Base-by-base conservation (phyloP, 2,329 filamentous ascomycete genomes). In the Epichloe hybrida region DNA sequence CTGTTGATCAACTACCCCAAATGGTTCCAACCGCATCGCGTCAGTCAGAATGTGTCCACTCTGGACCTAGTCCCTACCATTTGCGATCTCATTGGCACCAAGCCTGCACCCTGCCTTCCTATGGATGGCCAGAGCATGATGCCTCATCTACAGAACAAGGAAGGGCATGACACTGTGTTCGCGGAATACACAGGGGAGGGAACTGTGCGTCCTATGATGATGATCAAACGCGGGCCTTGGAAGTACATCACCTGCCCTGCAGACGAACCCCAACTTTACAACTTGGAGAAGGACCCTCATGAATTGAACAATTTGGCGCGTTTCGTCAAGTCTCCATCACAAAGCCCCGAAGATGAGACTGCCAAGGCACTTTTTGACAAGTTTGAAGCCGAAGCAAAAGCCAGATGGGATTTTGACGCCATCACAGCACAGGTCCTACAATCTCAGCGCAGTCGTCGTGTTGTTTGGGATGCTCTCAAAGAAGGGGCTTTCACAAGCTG, bases 101-200 rank as follows among this genome's bases (percentile, higher is more conserved):
- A 84, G 60, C 74, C 88, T 1, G 73, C 83, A 20, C 73, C 78
- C 0, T 77, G 76, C 17, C 73, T 95, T n/a, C 88, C 88, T 1
- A 84, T 96, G 71, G 90, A 96, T 60, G 90, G 90, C 37, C 73
- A 81, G 35, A 93, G 86, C 40, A 75, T 96, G 58, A 69, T 90
- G 54, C 87, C 87, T n/a, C 84, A 91, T 61, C 74, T 94, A 36
- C 72, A 83, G 59, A 80, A 63, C 51, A 69, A 69, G 21, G 67
- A 78, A n/a, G 81, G 80, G 40, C 83, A 84, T 54, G 89, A 96
- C 65, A 93, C 86, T 11, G 89, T 93, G n/a, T 85, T 91, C 60
- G 89, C 88, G 54, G 90, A 96, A 70, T 96, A 96, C 71, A 95
- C 91, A 62, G 90, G 88, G 47, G 90, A 96, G 69, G 90, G 90